Evolutionary conservation across 2,329 filamentous ascomycete genomes (phyloP).

Genomic region (Helotiales sp.): DNA sequence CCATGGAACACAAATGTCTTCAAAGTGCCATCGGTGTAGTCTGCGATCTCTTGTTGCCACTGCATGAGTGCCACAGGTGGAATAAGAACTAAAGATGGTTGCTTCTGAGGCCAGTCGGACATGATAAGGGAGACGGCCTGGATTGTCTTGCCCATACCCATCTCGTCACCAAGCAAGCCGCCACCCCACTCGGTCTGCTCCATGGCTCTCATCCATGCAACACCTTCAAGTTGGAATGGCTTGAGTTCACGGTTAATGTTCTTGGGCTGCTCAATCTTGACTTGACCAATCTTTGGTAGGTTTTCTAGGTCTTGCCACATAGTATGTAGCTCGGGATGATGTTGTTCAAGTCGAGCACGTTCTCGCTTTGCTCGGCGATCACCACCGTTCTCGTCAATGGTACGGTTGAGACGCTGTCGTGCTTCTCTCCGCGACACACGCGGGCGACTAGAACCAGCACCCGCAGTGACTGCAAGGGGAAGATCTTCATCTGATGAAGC

Average conservation of each 20-base stretch:
- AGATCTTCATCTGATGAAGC: conserved; percentile 6
- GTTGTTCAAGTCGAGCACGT: conserved; percentile 66
- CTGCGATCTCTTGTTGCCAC: conserved; percentile 80
- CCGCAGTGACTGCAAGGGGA: not conserved
- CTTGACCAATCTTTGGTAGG: conserved; percentile 63
- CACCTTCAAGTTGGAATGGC: conserved; percentile 88
- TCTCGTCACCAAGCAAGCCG: conserved; percentile 91
- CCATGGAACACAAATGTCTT: conserved; percentile 91
- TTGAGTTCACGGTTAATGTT: conserved; percentile 84
- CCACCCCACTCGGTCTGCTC: conserved; percentile 84
- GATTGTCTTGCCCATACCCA: conserved; percentile 98
- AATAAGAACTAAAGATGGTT: conserved; percentile 84
- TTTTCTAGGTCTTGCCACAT: conserved; percentile 83
- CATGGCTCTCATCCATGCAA: conserved; percentile 93
- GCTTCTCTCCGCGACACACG: not conserved
- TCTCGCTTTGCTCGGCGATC: conserved; percentile 42
- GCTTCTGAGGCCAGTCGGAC: conserved; percentile 87
- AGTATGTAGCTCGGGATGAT: conserved; percentile 75
- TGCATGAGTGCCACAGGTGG: conserved; percentile 95
- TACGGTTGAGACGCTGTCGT: conserved; percentile 13
- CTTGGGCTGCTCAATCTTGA: conserved; percentile 68
- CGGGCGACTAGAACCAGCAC: not conserved
- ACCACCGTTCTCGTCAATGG: conserved; percentile 36
- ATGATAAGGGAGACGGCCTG: conserved; percentile 97
- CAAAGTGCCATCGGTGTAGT: conserved; percentile 82